Conservation (phyloP, 2,329 filamentous ascomycete genomes). For the Paecilomyces sp. region DNA sequence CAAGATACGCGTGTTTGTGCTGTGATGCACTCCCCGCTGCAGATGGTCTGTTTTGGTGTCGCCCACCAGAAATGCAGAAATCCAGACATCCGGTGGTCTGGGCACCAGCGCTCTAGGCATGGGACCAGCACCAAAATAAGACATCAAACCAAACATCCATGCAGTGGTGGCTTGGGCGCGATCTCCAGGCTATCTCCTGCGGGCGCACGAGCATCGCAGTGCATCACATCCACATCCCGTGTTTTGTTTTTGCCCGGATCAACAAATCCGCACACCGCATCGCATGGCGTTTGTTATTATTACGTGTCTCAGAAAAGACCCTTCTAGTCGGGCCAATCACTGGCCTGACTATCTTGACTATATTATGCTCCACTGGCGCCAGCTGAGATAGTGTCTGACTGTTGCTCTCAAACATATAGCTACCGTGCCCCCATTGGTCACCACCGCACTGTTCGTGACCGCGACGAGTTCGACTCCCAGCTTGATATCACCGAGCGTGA, state of each 20-base stretch:
- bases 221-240: neutral
- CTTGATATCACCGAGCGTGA: conserved; percentile 52
- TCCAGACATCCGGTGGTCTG: neutral
- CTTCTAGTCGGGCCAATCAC: neutral
- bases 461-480: conserved; percentile 37
- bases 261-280: conserved; percentile 8
- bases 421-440: conserved; percentile 23
- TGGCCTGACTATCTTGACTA: neutral
- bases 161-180: neutral
- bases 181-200: neutral
- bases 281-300: neutral
- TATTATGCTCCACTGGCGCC: neutral
- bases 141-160: no score
- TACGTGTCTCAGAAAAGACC: neutral
- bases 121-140: neutral
- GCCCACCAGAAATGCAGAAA: neutral
- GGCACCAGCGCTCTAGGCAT: neutral
- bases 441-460: conserved; percentile 32
- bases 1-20: neutral
- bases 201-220: conserved; percentile 9
- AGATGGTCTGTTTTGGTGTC: no score
- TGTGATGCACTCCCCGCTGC: neutral
- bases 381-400: neutral
- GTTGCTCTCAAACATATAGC: neutral
- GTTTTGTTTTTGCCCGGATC: conserved; percentile 1